Base-by-base conservation (phyloP, 75 land plant species). In the Selaginella moellendorffii region DNA sequence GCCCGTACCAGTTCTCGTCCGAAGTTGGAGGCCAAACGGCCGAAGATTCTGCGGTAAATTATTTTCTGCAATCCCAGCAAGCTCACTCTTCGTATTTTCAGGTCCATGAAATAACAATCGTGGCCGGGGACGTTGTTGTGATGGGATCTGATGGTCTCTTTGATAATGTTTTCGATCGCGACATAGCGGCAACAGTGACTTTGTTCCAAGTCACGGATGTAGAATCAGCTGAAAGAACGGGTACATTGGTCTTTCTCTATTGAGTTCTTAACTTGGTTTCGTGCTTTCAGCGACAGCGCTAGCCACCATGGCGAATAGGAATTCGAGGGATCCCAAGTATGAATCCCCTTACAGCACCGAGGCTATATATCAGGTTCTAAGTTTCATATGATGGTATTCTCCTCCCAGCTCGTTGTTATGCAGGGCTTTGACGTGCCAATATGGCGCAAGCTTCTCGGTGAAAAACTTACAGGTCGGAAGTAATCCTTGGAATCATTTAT, bases 121-220 rank as follows among this genome's bases (percentile, higher is more conserved):
- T 65, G 68, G 85, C 81, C 27, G 83, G 86, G 60, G 98, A 93
- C 66, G 75, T 69, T 26, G 67, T 88, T 52, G 81, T 93, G 1
- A 80, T 88, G 89, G 98, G 96, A 17, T 93, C 98, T 59, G 98
- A 93, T 75, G 98, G 98, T 14, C 87, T 93, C 1, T 93, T 88
- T 72, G 98, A 93, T 36, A 93, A 93, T 75, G 76, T 93, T 31
- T 93, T 76, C 74, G 96, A 93, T 54, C 74, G 73, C 30, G 98
- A 93, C 67, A 88, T 93, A 63, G 77, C 79, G 24, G 69, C 82
- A 29, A 53, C 70, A 0, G 51, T 80, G 5, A 63, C 70, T 42
- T 28, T 64, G 25, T 71, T 71, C 67, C 54, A 61, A 28, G 68
- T 56, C 24, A 56, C 5, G 59, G 64, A 70, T 52, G 65, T 31